These are phyloP conservation scores for Geotrichum histeridarum DNA, from an alignment of 1,139 yeast genomes.

Conservation along the genomic window DNA sequence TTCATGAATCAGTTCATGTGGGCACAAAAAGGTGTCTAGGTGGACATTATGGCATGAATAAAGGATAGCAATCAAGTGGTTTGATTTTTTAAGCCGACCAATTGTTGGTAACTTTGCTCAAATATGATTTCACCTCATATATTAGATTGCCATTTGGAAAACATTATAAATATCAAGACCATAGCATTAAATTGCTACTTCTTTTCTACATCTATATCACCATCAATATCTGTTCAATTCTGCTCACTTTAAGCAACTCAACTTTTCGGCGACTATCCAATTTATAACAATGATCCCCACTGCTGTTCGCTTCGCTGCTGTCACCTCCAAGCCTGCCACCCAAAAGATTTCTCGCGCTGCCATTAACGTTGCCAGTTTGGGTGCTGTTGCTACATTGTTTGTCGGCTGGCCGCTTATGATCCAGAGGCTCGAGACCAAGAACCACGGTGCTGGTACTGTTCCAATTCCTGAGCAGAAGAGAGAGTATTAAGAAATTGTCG, in stretches of 20 bases:
- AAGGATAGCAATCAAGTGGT: no score
- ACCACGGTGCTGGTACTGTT: conserved; percentile 17
- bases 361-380: conserved; percentile 13
- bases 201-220: neutral
- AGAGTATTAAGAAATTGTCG: neutral
- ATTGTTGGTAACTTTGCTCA: no score
- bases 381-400: conserved; percentile 13
- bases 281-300: conserved; percentile 13
- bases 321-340: conserved; percentile 9
- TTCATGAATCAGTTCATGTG: no score
- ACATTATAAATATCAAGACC: neutral
- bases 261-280: neutral
- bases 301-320: conserved; percentile 15
- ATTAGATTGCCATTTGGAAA: no score
- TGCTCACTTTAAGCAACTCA: neutral
- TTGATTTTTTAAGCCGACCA: no score
- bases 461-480: conserved; percentile 11
- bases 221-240: neutral
- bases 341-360: conserved; percentile 1
- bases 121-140: no score
- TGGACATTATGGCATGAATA: no score
- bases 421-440: conserved; percentile 11
- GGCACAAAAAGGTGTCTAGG: no score
- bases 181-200: neutral
- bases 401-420: conserved; percentile 16